Evolutionary conservation across 2,329 filamentous ascomycete genomes (phyloP).

Genomic region (Aspergillus ochraceoroseus): DNA sequence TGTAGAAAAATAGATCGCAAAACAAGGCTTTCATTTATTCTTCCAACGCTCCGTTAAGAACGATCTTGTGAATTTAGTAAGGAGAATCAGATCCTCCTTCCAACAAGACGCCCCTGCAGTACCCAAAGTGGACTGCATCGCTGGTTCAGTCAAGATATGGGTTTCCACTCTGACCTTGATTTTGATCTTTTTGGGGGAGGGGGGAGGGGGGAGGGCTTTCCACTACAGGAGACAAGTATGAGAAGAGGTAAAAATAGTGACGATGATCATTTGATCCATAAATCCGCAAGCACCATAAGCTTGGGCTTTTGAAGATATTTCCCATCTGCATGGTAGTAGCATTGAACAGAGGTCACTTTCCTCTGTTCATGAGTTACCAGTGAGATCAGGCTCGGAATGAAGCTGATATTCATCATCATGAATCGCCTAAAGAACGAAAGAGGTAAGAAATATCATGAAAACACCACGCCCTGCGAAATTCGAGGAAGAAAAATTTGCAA

Average conservation of each 20-base stretch:
- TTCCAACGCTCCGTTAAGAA: constrained; percentile 82
- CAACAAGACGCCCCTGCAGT: constrained; percentile 64
- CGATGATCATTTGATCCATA: too few relatives aligned
- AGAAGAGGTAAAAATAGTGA: neutral
- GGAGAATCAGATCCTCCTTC: constrained; percentile 13
- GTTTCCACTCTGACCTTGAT: constrained; percentile 5
- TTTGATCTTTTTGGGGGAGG: neutral
- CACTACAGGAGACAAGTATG: constrained; percentile 3
- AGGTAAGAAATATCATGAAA: constrained; percentile 3
- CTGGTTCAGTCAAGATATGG: constrained; percentile 46
- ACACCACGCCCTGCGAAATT: constrained; percentile 9
- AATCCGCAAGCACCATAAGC: too few relatives aligned
- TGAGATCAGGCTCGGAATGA: neutral
- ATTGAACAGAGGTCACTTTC: too few relatives aligned
- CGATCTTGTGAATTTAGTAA: constrained; percentile 51
- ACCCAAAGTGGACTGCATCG: constrained; percentile 67
- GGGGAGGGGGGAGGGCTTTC: too few relatives aligned
- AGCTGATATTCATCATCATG: constrained; percentile 7
- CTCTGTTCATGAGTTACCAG: too few relatives aligned
- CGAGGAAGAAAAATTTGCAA: constrained; percentile 8
- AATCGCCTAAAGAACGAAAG: constrained; percentile 4
- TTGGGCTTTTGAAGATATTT: too few relatives aligned
- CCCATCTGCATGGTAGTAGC: neutral
- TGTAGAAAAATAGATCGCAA: constrained; percentile 24
- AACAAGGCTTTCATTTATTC: constrained; percentile 40